Base-by-base conservation (phyloP, 768 basidiomycete species). In the Trametes meyenii region DNA sequence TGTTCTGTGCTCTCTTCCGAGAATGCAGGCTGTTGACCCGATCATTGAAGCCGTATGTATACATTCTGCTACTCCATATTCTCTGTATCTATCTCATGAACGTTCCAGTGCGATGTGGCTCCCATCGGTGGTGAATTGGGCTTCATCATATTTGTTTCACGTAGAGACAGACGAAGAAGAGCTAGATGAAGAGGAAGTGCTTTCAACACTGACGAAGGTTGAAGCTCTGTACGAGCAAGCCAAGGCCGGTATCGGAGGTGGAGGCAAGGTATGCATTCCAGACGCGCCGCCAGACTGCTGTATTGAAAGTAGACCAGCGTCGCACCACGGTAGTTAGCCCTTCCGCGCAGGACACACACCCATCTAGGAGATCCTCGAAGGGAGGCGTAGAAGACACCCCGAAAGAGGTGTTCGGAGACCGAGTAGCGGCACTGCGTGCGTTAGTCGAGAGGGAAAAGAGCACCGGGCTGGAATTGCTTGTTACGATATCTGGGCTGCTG, bases 21-120 rank as follows among this genome's bases (percentile, higher is more conserved):
- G 86, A 90, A 67, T 81, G 89, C 38, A 76, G 90, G 53, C 73
- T 89, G 5, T 66, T 87, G 6, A 86, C 84, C 1, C 79, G 83
- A 50, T 89, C 88, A 0, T 70, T 87, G 26, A 89, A 87, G 71
- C 71, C 79, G 88, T 90, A 72, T 44, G 85, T 66, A 1, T 26
- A 26, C 7, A 23, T 38, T 45, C 12, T 35, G 1, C 7, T 7
- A 36, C 24, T 14, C 3, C 38, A 24, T 8, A 11, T 29, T 7
- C 16, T 14, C 42, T 10, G 39, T 16, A 3, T 33, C 29, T 23
- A 13, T 48, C 59, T 26, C 14, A 24, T 57, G 24, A 16, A 46
- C 12, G 1, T 16, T 43, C 0, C 44, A 68, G 63, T 5, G 66
- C 58, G 53, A 82, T 58, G 16, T 70, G 67, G 67, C 62, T 70